Base-by-base conservation (phyloP, 495 filamentous ascomycete species). In the Aspergillus sparsus region DNA sequence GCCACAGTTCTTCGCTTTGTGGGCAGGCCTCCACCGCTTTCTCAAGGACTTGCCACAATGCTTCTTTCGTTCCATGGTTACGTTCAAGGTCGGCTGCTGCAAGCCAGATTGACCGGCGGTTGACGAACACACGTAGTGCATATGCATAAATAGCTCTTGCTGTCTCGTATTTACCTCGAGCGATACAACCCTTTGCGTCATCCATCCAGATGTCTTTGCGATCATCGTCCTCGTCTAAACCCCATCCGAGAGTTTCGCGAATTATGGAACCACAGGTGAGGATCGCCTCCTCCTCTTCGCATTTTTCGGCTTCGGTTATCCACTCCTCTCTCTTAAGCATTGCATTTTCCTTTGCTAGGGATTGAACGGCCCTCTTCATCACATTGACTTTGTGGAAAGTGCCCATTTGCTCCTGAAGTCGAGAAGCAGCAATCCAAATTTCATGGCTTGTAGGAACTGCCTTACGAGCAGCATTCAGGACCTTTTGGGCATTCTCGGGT, bases 281-380 rank as follows among this genome's bases (percentile, higher is more conserved):
- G 6, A 92, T 77, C 11, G 92, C 93, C 13, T 90, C 92, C 69
- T 98, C 94, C 45, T 90, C 88, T 74, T 99, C 94, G 70, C 94
- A 96, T 62, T 89, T 91, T 70, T 98, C 93, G 0, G 94, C 95
- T 72, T 98, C 91, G 3, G 83, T 81, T 45, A 99, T 93, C 94
- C 94, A 99, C 63, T 97, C 93, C 65, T 99, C 94, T 44, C 94
- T 86, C 68, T 95, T 93, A 42, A 93, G 79, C 94, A 99, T 98
- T 10, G 94, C 94, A 39, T 91, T 92, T 60, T 96, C 91, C 62
- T 88, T 88, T 16, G 88, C 91, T 18, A 99, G 81, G n/a, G 91
- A 87, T 68, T 94, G 90, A 16, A 97, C 83, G 57, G 92, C 94
- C 75, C 90, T 88, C 63, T 92, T 94, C 91, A 99, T 97, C 15